These are phyloP conservation scores for Collybia mongolica DNA, from an alignment of 768 basidiomycete genomes.

Conservation along the genomic window DNA sequence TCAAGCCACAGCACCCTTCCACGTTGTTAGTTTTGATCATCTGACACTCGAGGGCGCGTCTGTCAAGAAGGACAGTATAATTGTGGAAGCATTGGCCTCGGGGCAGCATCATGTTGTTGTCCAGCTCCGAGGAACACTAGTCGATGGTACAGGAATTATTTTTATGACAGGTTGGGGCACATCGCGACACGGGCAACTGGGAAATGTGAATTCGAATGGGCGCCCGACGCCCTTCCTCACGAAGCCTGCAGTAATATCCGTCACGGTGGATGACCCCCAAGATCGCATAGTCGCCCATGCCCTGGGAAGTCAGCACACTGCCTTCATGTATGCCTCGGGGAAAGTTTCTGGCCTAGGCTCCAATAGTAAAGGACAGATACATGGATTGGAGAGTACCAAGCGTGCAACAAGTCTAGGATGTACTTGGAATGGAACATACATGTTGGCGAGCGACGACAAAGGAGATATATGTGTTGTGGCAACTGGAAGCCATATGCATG, in stretches of 20 bases:
- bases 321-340: constrained; percentile 59
- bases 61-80: constrained; percentile 17
- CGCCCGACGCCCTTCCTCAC: constrained; percentile 28
- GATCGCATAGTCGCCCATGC: constrained; percentile 32
- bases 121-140: constrained; percentile 29
- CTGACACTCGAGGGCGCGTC: constrained; percentile 24
- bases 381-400: constrained; percentile 26
- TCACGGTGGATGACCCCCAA: constrained; percentile 19
- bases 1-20: constrained; percentile 23
- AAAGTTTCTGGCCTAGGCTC: constrained; percentile 59
- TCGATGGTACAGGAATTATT: constrained; percentile 18
- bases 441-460: constrained; percentile 24
- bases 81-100: constrained; percentile 47
- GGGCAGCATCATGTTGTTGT: constrained; percentile 75
- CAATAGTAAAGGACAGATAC: constrained; percentile 67
- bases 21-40: constrained; percentile 44
- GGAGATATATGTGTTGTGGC: constrained; percentile 28
- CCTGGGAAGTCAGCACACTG: constrained; percentile 43
- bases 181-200: constrained; percentile 84
- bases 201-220: constrained; percentile 25
- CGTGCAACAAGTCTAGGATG: constrained; percentile 39
- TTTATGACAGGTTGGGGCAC: constrained; percentile 79
- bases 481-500: constrained; percentile 57
- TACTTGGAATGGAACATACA: constrained; percentile 83
- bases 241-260: constrained; percentile 32